Percentiles rank a stretch among this genome's conserved stretches.
These are phyloP conservation scores for Mrakia blollopis DNA, from an alignment of 768 basidiomycete species.

Conservation along the genomic window DNA sequence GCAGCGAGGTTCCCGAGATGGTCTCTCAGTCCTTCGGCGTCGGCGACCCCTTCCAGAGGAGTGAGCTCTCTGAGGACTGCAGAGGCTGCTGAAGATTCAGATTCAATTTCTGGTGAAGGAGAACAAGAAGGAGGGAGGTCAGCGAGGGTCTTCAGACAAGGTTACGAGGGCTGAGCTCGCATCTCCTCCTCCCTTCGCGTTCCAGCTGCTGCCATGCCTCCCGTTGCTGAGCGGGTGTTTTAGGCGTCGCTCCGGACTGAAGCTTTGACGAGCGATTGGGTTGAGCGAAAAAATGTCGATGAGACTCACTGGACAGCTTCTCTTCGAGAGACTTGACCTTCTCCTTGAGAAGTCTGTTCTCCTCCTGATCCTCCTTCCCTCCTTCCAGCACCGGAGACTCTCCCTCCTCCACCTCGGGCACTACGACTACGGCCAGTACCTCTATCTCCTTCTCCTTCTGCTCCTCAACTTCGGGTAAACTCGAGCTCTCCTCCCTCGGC, in stretches of 20 bases:
- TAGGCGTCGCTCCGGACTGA: no score
- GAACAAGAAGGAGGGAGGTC: background rate
- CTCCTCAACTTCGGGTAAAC: background rate
- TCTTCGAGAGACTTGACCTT: slow-evolving; percentile 10
- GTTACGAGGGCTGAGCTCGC: no score
- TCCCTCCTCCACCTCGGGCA: background rate
- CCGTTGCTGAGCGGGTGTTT: no score
- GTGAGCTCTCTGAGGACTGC: slow-evolving; percentile 62
- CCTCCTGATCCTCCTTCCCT: background rate
- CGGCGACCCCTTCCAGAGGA: slow-evolving; percentile 61
- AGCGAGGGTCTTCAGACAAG: background rate
- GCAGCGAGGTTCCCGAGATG: slow-evolving; percentile 62
- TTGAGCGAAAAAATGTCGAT: no score
- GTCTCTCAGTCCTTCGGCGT: slow-evolving; percentile 63
- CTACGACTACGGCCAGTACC: background rate
- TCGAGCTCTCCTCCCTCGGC: background rate
- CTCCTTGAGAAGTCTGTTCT: background rate
- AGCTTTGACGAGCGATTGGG: no score
- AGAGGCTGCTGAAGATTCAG: background rate
- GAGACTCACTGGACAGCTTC: background rate
- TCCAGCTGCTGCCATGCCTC: no score
- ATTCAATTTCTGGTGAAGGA: slow-evolving; percentile 1
- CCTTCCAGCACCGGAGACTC: no score
- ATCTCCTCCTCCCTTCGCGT: no score
- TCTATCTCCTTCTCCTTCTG: no score